phyloP scores from a whole-genome alignment of 192 early-diverging fungal genomes.

The Coemansia sp. region DNA sequence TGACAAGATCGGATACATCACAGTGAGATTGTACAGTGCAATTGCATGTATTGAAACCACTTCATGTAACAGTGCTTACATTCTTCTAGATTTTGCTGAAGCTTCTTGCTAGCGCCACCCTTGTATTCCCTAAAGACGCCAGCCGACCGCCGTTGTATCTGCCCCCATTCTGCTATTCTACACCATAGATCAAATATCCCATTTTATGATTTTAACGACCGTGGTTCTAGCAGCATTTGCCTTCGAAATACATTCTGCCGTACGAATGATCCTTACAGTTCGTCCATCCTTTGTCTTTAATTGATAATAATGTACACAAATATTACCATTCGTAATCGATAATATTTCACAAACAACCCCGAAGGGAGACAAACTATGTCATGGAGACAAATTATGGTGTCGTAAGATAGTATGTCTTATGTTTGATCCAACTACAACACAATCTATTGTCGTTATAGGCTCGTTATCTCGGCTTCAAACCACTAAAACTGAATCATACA shows the following conservation, averaged over 20 bases:
- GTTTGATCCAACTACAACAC: too few relatives aligned
- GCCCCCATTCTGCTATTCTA: conserved; percentile 2
- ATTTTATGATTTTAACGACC: neutral
- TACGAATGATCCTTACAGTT: neutral
- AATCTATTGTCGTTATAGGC: too few relatives aligned
- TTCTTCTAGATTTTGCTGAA: neutral
- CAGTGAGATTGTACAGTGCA: too few relatives aligned
- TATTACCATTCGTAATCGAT: too few relatives aligned
- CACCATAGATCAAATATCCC: neutral
- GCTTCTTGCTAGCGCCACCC: neutral
- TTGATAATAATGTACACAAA: neutral
- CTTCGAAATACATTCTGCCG: neutral
- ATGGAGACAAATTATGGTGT: too few relatives aligned
- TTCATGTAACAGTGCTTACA: too few relatives aligned
- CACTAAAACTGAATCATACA: too few relatives aligned
- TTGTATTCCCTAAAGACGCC: neutral
- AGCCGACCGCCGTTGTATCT: neutral
- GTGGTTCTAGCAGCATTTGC: neutral
- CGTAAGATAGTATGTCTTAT: too few relatives aligned
- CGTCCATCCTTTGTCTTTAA: neutral
- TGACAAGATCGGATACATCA: neutral
- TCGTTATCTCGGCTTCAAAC: too few relatives aligned
- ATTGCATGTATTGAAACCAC: too few relatives aligned
- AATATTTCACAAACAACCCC: too few relatives aligned
- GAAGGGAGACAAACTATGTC: too few relatives aligned